Evolutionary conservation across 192 early-diverging fungal genomes (phyloP).

Genomic region (Umbelopsis isabellina): DNA sequence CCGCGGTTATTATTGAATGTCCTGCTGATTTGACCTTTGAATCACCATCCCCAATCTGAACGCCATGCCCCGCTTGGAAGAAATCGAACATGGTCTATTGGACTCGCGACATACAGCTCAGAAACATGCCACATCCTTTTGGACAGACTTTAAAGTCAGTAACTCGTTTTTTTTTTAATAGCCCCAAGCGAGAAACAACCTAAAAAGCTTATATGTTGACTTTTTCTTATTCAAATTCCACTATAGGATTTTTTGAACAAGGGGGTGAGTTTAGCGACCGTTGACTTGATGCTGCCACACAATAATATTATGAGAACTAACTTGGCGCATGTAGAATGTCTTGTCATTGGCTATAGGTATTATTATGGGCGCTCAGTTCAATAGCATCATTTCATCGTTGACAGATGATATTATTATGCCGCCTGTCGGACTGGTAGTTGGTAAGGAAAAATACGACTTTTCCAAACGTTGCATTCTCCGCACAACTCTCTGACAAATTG

Average conservation of each 20-base stretch:
- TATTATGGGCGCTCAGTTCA: slow-evolving; percentile 65
- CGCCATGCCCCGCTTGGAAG: slow-evolving; percentile 15
- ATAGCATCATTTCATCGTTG: slow-evolving; percentile 39
- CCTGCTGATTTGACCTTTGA: background rate
- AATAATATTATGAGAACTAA: background rate
- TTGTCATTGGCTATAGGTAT: slow-evolving; percentile 70
- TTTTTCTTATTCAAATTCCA: background rate
- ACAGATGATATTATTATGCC: slow-evolving; percentile 59
- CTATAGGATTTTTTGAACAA: slow-evolving; percentile 18
- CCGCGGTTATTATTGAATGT: too few species aligned
- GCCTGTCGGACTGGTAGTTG: slow-evolving; percentile 61
- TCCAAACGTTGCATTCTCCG: background rate
- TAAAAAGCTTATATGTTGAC: background rate
- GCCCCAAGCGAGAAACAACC: too few species aligned
- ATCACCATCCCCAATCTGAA: background rate
- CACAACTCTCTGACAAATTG: slow-evolving; percentile 40
- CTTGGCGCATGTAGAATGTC: slow-evolving; percentile 55
- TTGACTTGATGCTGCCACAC: background rate
- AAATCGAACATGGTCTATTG: slow-evolving; percentile 1
- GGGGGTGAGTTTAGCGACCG: background rate
- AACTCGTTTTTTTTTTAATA: background rate
- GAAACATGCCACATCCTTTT: slow-evolving; percentile 8
- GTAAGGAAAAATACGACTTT: slow-evolving; percentile 27
- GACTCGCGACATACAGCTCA: background rate
- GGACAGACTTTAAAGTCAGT: slow-evolving; percentile 24